Conservation (phyloP, 169 alveolate genomes). For the Plasmodium falciparum region DNA sequence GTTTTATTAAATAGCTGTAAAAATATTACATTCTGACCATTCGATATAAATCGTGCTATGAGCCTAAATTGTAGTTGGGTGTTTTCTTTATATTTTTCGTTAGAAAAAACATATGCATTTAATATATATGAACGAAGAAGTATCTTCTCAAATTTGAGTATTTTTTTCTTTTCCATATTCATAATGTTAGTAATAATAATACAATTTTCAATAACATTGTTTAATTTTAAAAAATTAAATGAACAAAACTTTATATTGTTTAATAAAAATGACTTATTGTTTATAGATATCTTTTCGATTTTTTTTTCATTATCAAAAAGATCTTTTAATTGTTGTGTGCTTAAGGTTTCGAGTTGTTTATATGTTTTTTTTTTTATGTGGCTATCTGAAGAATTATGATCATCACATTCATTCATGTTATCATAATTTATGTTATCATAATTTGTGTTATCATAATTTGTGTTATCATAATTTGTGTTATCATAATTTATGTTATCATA, state of each 20-base stretch:
- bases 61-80: slow-evolving; percentile 43
- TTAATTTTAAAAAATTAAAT: slow-evolving; percentile 20
- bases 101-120: slow-evolving; percentile 68
- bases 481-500: too few species aligned
- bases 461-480: too few species aligned
- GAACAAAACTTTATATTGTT: slow-evolving; percentile 28
- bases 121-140: slow-evolving; percentile 43
- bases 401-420: too few species aligned
- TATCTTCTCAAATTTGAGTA: slow-evolving; percentile 39
- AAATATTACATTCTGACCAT: slow-evolving; percentile 60
- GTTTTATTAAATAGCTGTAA: slow-evolving; percentile 45
- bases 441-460: too few species aligned
- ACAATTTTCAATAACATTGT: slow-evolving; percentile 35
- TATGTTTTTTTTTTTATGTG: too few species aligned
- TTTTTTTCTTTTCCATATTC: slow-evolving; percentile 58
- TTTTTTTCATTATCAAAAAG: not conserved
- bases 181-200: slow-evolving; percentile 46
- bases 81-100: slow-evolving; percentile 56
- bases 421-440: too few species aligned
- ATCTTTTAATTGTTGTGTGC: slow-evolving; percentile 14
- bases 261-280: not conserved
- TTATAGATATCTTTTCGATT: not conserved
- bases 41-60: slow-evolving; percentile 51
- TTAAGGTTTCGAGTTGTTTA: not conserved
- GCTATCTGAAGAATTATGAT: too few species aligned